These are phyloP conservation scores for Selaginella moellendorffii DNA, from an alignment of 75 land plant species.

Conservation along the genomic window DNA sequence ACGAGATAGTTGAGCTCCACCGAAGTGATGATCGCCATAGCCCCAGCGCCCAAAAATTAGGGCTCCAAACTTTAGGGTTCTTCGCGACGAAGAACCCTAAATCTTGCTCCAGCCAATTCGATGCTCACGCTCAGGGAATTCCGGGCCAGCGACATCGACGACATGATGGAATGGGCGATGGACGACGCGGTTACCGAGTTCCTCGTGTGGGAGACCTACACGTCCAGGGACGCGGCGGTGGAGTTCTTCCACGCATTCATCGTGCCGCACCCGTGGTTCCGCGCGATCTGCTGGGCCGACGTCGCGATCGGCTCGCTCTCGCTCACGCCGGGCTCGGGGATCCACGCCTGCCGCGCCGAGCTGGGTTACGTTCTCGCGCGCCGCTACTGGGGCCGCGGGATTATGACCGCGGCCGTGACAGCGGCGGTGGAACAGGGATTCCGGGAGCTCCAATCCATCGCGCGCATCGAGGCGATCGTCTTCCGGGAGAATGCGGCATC, in stretches of 20 bases:
- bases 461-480: conserved; percentile 36
- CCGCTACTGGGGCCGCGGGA: conserved; percentile 51
- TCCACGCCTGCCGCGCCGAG: not conserved
- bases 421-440: conserved; percentile 28
- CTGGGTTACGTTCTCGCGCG: conserved; percentile 34
- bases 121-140: conserved; percentile 1
- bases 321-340: conserved; percentile 13
- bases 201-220: conserved; percentile 24
- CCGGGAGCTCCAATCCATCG: conserved; percentile 21
- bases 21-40: conserved; percentile 61
- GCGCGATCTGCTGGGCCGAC: conserved; percentile 34
- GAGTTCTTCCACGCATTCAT: conserved; percentile 13
- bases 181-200: conserved; percentile 31
- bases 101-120: too few relatives aligned
- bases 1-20: conserved; percentile 73
- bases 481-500: conserved; percentile 31
- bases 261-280: conserved; percentile 36
- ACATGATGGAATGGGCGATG: conserved; percentile 32
- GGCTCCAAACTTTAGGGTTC: too few relatives aligned
- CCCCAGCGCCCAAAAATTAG: not conserved
- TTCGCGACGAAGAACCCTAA: too few relatives aligned
- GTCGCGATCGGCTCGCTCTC: conserved; percentile 28
- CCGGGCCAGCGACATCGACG: conserved; percentile 22
- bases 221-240: conserved; percentile 20
- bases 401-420: conserved; percentile 40